Evolutionary conservation across 225 moss, liverwort and hornwort genomes (phyloP).

Genomic region (Marchantia polymorpha): DNA sequence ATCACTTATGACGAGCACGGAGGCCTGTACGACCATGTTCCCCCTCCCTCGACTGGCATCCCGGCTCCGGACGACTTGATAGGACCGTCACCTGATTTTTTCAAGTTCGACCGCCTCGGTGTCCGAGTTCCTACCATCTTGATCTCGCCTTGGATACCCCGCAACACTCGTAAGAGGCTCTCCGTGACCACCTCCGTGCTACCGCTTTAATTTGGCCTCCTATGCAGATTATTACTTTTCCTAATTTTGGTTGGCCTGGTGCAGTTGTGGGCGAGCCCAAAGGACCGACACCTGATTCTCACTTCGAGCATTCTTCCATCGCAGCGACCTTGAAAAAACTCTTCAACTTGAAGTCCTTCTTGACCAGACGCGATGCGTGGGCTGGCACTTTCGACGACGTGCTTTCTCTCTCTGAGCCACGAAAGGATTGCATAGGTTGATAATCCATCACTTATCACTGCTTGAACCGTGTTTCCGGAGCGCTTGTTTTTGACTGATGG

Average conservation of each 20-base stretch:
- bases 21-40: slow-evolving; percentile 79
- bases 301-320: slow-evolving; percentile 91
- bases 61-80: slow-evolving; percentile 70
- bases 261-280: slow-evolving; percentile 69
- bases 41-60: slow-evolving; percentile 66
- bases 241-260: background rate
- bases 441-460: too few relatives aligned
- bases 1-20: slow-evolving; percentile 91
- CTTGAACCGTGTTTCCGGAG: too few relatives aligned
- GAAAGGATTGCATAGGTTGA: slow-evolving; percentile 80
- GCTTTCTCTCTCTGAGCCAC: slow-evolving; percentile 51
- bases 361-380: slow-evolving; percentile 83
- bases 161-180: slow-evolving; percentile 48
- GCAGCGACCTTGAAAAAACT: slow-evolving; percentile 75
- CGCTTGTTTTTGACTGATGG: too few relatives aligned
- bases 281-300: slow-evolving; percentile 66
- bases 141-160: slow-evolving; percentile 76
- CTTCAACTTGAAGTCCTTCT: slow-evolving; percentile 66
- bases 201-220: background rate
- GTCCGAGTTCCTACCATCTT: slow-evolving; percentile 78
- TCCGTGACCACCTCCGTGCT: background rate
- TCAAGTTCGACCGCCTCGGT: slow-evolving; percentile 85
- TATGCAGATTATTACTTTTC: background rate
- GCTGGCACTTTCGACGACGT: slow-evolving; percentile 75
- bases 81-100: slow-evolving; percentile 55